Evolutionary conservation across 495 filamentous ascomycete genomes (phyloP), one percentile per base, ranked within the genome.

Genomic region (Penicillium coffeae): DNA sequence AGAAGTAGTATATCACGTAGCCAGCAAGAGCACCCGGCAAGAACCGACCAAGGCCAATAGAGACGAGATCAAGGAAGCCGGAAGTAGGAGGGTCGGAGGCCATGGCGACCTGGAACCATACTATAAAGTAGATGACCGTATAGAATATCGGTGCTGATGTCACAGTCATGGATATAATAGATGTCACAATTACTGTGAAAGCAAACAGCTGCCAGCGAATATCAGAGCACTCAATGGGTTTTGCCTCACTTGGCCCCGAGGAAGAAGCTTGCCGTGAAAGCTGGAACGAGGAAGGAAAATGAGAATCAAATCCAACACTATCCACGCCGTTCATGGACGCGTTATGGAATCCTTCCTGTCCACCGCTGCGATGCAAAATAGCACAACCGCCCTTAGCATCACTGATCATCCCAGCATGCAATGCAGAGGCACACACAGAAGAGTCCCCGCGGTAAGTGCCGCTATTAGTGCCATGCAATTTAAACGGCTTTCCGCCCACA

Each of bases 71-170:
- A 41, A 77, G 73, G 15, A 71, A 72, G 52, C 72, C 63, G 1
- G 64, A 51, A 10, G 64, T 67, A 22, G 87, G 85, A 1, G 85
- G 81, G 61, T 92, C 87, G 0, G 85, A 87, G 15, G 79, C 82
- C 42, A 91, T 73, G 13, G 82, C 85, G 40, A 90, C 86, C 50
- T 88, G 84, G 63, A 85, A 86, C 69, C 86, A 93, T 32, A 87
- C 68, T 12, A 79, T 80, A 45, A 78, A 74, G 59, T 88, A 90
- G 10, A 79, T 72, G 2, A 79, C 70, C 35, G 75, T 78, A 64
- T 84, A 90, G 65, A 89, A 83, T 18, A 83, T 65, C 0, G 77
- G 60, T 0, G 86, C 73, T 0, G 83, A 85, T 0, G 79, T 73
- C n/a, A 81, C 82, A 43, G 81, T 78, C 8, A 91, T 65, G 0